Evolutionary conservation across 495 filamentous ascomycete species (phyloP).

Genomic region (Penicillium goetzii): DNA sequence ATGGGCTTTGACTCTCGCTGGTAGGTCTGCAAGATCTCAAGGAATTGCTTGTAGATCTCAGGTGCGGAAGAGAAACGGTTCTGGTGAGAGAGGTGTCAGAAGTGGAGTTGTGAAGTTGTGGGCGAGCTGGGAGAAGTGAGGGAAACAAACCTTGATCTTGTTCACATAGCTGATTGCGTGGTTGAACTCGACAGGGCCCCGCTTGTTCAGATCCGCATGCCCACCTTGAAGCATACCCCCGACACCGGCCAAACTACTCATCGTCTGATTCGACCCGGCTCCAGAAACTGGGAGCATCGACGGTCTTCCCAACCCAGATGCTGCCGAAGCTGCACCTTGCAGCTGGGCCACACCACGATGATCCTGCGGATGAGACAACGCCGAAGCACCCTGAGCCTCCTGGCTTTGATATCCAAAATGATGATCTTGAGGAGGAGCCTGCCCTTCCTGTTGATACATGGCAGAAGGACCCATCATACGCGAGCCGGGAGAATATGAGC

Average conservation of each 20-base stretch:
- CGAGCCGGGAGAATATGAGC: slow-evolving; percentile 51
- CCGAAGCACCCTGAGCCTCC: slow-evolving; percentile 54
- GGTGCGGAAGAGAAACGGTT: slow-evolving; percentile 94
- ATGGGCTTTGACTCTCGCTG: slow-evolving; percentile 98
- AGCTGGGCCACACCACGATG: slow-evolving; percentile 80
- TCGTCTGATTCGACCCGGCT: slow-evolving; percentile 51
- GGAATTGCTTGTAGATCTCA: slow-evolving; percentile 98
- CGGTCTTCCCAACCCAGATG: slow-evolving; percentile 50
- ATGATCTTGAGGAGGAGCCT: slow-evolving; percentile 45
- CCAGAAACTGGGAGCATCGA: slow-evolving; percentile 50
- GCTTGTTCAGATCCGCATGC: slow-evolving; percentile 74
- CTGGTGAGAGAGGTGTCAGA: slow-evolving; percentile 42
- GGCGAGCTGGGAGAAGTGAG: not conserved
- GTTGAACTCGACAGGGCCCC: slow-evolving; percentile 97
- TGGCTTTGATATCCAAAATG: slow-evolving; percentile 52
- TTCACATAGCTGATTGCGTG: slow-evolving; percentile 99
- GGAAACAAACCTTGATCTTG: slow-evolving; percentile 88
- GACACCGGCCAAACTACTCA: slow-evolving; percentile 50
- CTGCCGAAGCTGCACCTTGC: slow-evolving; percentile 73
- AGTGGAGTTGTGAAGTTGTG: not conserved
- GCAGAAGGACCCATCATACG: slow-evolving; percentile 45
- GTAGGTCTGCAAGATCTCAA: slow-evolving; percentile 98
- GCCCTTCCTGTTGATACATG: slow-evolving; percentile 45
- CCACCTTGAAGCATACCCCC: slow-evolving; percentile 53
- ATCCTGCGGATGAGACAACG: slow-evolving; percentile 72